Percentiles rank a stretch among this genome's conserved stretches.
Conservation (phyloP, 345 rosid genomes). For the Hevea brasiliensis region DNA sequence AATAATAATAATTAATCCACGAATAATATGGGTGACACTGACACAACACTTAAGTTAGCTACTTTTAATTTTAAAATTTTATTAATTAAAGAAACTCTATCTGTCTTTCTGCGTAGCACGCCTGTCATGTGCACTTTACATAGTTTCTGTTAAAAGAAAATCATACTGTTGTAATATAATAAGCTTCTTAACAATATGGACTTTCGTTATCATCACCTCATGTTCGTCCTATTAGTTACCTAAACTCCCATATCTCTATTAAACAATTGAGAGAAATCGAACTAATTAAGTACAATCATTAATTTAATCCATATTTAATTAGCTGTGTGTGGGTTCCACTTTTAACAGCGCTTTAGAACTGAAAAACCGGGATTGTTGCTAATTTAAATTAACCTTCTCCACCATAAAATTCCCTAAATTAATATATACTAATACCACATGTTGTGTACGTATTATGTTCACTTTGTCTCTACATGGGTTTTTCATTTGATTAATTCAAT, state of each 20-base stretch:
- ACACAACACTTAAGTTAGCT: too few relatives aligned
- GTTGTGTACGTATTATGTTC: conserved; percentile 28
- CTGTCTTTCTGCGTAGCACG: neutral
- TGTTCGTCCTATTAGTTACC: neutral
- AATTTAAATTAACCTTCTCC: neutral
- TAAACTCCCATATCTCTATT: neutral
- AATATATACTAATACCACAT: conserved; percentile 4
- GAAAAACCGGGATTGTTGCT: neutral
- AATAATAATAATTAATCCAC: too few relatives aligned
- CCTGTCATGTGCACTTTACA: neutral
- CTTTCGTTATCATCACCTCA: neutral
- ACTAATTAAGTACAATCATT: neutral
- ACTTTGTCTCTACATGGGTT: conserved; percentile 8
- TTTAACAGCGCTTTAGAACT: neutral
- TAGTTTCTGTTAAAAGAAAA: neutral
- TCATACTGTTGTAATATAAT: neutral
- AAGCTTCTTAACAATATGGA: neutral
- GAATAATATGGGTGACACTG: too few relatives aligned
- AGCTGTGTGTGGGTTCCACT: neutral
- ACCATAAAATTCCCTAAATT: conserved; percentile 8
- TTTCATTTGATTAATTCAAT: conserved; percentile 2
- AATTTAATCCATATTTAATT: neutral
- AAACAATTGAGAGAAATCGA: neutral
- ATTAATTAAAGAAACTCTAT: neutral
- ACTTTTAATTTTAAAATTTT: too few relatives aligned